These are phyloP conservation scores for Cerrena zonata DNA, from an alignment of 1,284 basidiomycete genomes.

Conservation along the genomic window DNA sequence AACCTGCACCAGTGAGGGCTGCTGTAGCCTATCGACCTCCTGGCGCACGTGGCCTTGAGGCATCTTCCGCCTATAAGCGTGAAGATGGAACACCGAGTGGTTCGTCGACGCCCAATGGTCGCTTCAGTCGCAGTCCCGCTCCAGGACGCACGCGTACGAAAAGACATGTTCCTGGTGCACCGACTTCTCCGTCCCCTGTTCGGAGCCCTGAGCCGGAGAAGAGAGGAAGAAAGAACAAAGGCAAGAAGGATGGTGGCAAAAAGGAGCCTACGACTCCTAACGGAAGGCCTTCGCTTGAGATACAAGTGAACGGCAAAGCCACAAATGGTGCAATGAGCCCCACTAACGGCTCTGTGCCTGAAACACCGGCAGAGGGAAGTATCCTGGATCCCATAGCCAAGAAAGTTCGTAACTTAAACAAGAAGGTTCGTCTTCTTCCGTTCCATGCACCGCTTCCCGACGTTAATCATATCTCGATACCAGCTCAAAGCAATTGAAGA, in stretches of 20 bases:
- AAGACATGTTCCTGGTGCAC: slow-evolving; percentile 66
- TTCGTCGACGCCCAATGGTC: slow-evolving; percentile 54
- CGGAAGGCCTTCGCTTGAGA: slow-evolving; percentile 32
- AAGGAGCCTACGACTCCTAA: slow-evolving; percentile 29
- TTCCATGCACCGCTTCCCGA: background rate
- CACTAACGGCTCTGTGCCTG: slow-evolving; percentile 39
- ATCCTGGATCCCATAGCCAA: slow-evolving; percentile 76
- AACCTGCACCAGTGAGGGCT: slow-evolving; percentile 53
- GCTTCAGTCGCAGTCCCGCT: slow-evolving; percentile 55
- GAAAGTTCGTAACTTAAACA: slow-evolving; percentile 88
- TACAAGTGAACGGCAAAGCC: slow-evolving; percentile 21
- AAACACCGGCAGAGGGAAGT: slow-evolving; percentile 52
- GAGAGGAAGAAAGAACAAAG: slow-evolving; percentile 53
- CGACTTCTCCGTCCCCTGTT: slow-evolving; percentile 43
- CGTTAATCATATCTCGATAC: slow-evolving; percentile 11
- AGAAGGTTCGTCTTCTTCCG: slow-evolving; percentile 63
- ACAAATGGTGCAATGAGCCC: slow-evolving; percentile 17
- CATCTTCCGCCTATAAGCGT: slow-evolving; percentile 80
- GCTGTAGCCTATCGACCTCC: slow-evolving; percentile 87
- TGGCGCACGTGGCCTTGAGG: slow-evolving; percentile 81
- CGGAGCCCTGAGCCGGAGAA: slow-evolving; percentile 35
- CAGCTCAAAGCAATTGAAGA: slow-evolving; percentile 94
- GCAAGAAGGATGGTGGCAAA: slow-evolving; percentile 46
- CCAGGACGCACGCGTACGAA: slow-evolving; percentile 39
- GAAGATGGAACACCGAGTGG: slow-evolving; percentile 65